Base-by-base conservation (phyloP, 257 asterid species). In the Primulina huaijiensis region DNA sequence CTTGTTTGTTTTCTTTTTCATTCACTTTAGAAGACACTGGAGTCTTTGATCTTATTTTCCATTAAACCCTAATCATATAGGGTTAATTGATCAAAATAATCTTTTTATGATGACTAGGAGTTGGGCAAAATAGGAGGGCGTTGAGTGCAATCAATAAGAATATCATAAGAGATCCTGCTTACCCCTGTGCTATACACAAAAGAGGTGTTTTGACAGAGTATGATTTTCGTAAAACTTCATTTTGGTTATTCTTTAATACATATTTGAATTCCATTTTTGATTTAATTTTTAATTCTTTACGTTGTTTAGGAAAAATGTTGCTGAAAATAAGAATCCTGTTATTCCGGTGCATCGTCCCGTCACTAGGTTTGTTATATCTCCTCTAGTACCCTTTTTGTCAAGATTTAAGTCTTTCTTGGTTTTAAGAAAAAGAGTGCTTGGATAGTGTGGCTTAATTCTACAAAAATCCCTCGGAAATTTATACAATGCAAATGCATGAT, bases 331-430 rank as follows among this genome's bases (percentile, higher is more conserved):
- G 84, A 79, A 60, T 55, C 83, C 78, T 40, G 77, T 57, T 30
- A 50, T 75, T 71, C 96, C 86, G 11, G 74, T 73, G 30, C 92
- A 84, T 75, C 88, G 96, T 10, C 97, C 97, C 0, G 72, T 89
- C 62, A 89, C 97, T 60, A 89, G 97, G 97, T 89, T 75, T 29
- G 86, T 69, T 33, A 66, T 19, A 43, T 16, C 43, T 10, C 60
- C 62, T 62, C 68, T 59, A 43, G 60, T 25, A 58, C 27, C 23
- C 10, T 37, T 37, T 66, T 21, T 19, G 34, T 6, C 73, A 43
- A n/a, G 14, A 14, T 34, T 14, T 16, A 46, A 64, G 8, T 59
- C 61, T 65, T 35, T 3, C 20, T 72, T 14, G 21, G 8, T 16
- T 50, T 50, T 4, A 50, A 43, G 29, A 25, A 8, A 19, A 30